Evolutionary conservation across 2,329 filamentous ascomycete genomes (phyloP).

Genomic region (Fusarium virguliforme): DNA sequence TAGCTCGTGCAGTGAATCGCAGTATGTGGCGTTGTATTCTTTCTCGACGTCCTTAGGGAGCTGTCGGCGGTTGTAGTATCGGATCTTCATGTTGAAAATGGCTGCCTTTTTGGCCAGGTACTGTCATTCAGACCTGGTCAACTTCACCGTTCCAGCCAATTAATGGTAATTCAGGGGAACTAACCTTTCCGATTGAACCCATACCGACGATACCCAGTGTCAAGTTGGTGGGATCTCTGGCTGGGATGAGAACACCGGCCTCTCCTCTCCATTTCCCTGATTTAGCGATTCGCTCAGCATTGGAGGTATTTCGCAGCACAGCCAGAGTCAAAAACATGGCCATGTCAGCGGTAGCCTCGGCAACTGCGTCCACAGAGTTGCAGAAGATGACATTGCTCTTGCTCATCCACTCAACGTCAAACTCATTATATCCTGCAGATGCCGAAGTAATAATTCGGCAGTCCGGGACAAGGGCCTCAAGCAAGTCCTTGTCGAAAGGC

Average conservation of each 20-base stretch:
- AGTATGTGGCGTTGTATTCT: conserved; percentile 56
- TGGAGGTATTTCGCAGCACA: conserved; percentile 61
- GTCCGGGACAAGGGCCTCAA: conserved; percentile 57
- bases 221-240: conserved; percentile 59
- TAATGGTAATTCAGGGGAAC: neutral
- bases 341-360: conserved; percentile 67
- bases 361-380: conserved; percentile 67
- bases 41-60: conserved; percentile 55
- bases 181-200: conserved; percentile 59
- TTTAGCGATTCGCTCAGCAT: conserved; percentile 57
- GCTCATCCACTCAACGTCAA: conserved; percentile 62
- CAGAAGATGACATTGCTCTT: conserved; percentile 67
- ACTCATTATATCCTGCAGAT: conserved; percentile 65
- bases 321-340: conserved; percentile 55
- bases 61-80: conserved; percentile 59
- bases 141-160: neutral
- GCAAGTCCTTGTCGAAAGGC: conserved; percentile 63
- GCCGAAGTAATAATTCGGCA: conserved; percentile 64
- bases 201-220: conserved; percentile 64
- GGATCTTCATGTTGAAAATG: conserved; percentile 60
- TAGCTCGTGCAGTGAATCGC: conserved; percentile 56
- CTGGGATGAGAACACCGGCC: conserved; percentile 49
- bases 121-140: conserved; percentile 36
- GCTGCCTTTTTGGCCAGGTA: conserved; percentile 58
- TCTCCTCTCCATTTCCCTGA: conserved; percentile 56